Percentiles rank a stretch among this genome's conserved stretches.
phyloP scores from a whole-genome alignment of 1,284 basidiomycete species.

The Ganoderma sinense region DNA sequence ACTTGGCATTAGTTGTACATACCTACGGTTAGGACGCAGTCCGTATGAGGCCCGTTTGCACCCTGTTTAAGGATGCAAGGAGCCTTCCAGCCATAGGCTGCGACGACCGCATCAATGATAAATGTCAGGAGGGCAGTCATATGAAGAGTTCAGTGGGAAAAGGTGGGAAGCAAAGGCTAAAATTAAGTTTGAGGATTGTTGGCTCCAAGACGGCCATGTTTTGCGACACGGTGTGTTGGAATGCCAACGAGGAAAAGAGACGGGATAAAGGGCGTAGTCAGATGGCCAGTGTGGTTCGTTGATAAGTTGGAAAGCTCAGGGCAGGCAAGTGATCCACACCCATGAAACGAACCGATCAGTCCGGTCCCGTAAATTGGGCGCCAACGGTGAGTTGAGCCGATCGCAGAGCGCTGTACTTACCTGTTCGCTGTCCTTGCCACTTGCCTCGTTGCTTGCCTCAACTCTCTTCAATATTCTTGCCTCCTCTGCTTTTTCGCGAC shows the following conservation, averaged over 20 bases:
- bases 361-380: background rate
- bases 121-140: conserved; percentile 11
- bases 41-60: background rate
- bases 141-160: conserved; percentile 3
- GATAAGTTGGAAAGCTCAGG: background rate
- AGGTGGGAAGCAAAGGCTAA: background rate
- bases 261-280: background rate
- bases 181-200: background rate
- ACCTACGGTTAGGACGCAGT: background rate
- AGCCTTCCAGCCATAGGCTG: background rate
- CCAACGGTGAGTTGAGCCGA: background rate
- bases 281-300: background rate
- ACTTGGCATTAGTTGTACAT: background rate
- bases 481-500: background rate
- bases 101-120: conserved; percentile 11
- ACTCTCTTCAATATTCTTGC: background rate
- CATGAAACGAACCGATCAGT: background rate
- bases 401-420: background rate
- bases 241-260: background rate
- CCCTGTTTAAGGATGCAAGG: background rate
- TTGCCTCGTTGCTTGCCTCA: background rate
- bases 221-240: background rate
- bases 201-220: background rate
- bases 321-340: background rate
- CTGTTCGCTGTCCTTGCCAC: background rate